These are phyloP conservation scores for Nidularia sp. DNA, from an alignment of 768 basidiomycete genomes.

Conservation along the genomic window DNA sequence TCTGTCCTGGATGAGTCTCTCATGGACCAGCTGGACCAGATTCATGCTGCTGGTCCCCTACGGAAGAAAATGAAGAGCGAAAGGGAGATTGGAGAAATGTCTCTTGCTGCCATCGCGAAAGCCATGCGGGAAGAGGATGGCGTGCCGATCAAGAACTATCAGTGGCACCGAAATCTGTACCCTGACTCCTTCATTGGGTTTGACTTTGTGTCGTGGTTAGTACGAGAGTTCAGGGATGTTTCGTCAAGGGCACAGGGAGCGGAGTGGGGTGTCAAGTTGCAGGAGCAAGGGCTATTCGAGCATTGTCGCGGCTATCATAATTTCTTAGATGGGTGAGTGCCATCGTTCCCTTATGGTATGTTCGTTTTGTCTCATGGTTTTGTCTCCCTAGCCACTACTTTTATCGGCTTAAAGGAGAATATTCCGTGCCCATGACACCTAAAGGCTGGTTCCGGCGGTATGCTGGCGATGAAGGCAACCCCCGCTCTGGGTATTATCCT, in stretches of 20 bases:
- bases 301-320: constrained; percentile 77
- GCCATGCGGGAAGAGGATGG: constrained; percentile 86
- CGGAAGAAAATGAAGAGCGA: constrained; percentile 81
- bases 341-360: not conserved
- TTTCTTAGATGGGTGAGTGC: constrained; percentile 80
- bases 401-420: constrained; percentile 79
- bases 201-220: constrained; percentile 88
- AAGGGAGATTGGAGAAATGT: constrained; percentile 64
- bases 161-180: constrained; percentile 76
- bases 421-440: constrained; percentile 65
- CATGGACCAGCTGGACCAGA: constrained; percentile 76
- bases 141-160: constrained; percentile 77
- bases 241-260: constrained; percentile 75
- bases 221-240: constrained; percentile 88
- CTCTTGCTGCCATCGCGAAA: constrained; percentile 63
- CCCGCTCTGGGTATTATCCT: constrained; percentile 27
- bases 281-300: constrained; percentile 81
- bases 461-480: constrained; percentile 35
- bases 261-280: constrained; percentile 74
- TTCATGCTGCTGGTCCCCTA: constrained; percentile 70
- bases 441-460: constrained; percentile 69
- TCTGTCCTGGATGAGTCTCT: constrained; percentile 78
- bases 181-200: constrained; percentile 85
- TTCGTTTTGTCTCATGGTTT: not conserved
- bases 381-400: constrained; percentile 54